phyloP scores from a whole-genome alignment of 2,329 filamentous ascomycete genomes.

The Exophiala bonariae region DNA sequence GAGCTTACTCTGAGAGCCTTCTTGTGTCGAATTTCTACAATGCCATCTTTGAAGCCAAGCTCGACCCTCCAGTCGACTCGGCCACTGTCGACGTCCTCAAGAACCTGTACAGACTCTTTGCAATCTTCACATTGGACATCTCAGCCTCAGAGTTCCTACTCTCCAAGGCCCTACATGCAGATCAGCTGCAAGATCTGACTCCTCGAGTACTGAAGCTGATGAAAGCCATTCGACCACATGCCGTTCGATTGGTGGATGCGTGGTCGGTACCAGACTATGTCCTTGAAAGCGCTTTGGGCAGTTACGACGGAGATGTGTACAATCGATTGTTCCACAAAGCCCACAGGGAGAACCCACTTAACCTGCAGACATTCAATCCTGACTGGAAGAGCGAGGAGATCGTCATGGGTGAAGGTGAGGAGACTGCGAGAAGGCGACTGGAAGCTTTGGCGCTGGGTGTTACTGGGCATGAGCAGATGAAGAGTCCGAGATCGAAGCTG shows the following conservation, averaged over 20 bases:
- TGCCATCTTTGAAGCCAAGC: constrained; percentile 32
- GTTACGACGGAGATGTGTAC: constrained; percentile 55
- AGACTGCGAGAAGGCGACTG: constrained; percentile 27
- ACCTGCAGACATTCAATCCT: constrained; percentile 51
- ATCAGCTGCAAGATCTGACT: constrained; percentile 42
- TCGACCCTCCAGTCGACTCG: constrained; percentile 29
- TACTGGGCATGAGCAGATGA: constrained; percentile 20
- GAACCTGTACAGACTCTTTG: constrained; percentile 49
- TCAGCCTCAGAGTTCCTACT: constrained; percentile 48
- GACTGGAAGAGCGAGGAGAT: constrained; percentile 52
- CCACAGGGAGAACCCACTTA: constrained; percentile 53
- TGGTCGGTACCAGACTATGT: constrained; percentile 56
- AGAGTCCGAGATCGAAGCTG: constrained; percentile 12
- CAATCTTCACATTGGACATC: constrained; percentile 48
- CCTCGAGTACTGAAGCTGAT: constrained; percentile 48
- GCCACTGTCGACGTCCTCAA: constrained; percentile 36
- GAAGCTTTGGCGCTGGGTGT: constrained; percentile 23
- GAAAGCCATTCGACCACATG: constrained; percentile 50
- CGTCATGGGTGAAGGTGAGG: constrained; percentile 46
- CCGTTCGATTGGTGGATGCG: constrained; percentile 52
- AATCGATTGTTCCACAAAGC: constrained; percentile 54
- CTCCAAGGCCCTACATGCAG: constrained; percentile 42
- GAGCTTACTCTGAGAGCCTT: constrained; percentile 51
- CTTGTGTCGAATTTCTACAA: constrained; percentile 49
- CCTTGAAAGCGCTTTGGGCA: constrained; percentile 52